These are phyloP conservation scores for Podaxis mareebaensis DNA, from an alignment of 768 basidiomycete species.

Conservation along the genomic window DNA sequence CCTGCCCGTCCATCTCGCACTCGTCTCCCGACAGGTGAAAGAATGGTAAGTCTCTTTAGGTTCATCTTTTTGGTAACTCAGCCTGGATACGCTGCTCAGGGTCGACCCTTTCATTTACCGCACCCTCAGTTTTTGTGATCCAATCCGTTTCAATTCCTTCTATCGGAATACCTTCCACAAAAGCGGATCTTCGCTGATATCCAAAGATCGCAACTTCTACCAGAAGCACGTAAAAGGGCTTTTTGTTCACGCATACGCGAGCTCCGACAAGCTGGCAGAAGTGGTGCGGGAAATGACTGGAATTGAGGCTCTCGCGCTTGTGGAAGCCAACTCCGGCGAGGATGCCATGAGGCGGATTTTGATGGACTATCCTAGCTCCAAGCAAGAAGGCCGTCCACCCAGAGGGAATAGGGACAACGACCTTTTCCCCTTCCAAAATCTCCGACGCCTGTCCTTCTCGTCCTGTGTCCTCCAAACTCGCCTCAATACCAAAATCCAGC, in stretches of 20 bases:
- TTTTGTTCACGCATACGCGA: neutral
- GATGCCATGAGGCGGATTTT: neutral
- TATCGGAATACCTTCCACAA: neutral
- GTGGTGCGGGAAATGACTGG: neutral
- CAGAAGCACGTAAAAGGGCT: neutral
- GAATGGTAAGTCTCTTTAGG: slow-evolving; percentile 38
- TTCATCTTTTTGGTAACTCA: neutral
- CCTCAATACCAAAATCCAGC: neutral
- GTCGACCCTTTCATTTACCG: neutral
- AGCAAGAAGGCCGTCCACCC: neutral
- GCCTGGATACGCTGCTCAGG: neutral
- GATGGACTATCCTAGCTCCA: neutral
- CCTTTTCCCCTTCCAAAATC: neutral
- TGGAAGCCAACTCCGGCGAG: neutral
- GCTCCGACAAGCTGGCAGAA: neutral
- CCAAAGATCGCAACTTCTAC: neutral
- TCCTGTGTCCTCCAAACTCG: neutral
- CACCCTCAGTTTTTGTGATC: neutral
- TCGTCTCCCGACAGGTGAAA: slow-evolving; percentile 1
- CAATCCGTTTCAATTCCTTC: neutral
- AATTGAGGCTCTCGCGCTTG: neutral
- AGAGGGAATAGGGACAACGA: neutral
- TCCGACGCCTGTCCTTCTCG: neutral
- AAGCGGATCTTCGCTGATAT: neutral
- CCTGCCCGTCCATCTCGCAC: neutral